A percentile compares a stretch with the other conserved stretches of the same genome.
These are phyloP conservation scores for Kernera saxatilis DNA, from an alignment of 345 rosid genomes.

Conservation along the genomic window DNA sequence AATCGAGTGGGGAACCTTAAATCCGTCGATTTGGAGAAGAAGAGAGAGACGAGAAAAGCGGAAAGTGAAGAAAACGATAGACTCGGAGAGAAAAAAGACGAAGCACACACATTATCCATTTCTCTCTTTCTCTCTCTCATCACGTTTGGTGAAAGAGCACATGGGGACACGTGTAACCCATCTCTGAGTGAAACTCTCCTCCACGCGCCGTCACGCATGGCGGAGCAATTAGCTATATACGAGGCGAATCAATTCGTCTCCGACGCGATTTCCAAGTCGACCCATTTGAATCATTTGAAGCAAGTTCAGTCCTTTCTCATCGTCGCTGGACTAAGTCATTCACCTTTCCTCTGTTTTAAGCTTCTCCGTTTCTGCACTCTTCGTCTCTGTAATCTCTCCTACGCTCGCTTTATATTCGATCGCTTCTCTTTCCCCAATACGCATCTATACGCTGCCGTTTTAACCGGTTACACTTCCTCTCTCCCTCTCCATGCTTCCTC, in stretches of 20 bases:
- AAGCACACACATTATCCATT: slow-evolving; percentile 14
- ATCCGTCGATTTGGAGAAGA: slow-evolving; percentile 20
- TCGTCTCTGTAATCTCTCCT: slow-evolving; percentile 43
- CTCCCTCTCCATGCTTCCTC: slow-evolving; percentile 34
- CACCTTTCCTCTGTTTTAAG: slow-evolving; percentile 65
- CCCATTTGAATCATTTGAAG: slow-evolving; percentile 54
- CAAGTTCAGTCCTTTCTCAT: slow-evolving; percentile 65
- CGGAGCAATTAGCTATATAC: neutral
- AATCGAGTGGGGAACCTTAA: slow-evolving; percentile 17
- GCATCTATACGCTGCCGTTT: slow-evolving; percentile 65
- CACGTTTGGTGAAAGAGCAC: slow-evolving; percentile 28
- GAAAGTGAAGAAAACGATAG: slow-evolving; percentile 23
- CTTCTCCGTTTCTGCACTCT: slow-evolving; percentile 71
- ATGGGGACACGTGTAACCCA: slow-evolving; percentile 32
- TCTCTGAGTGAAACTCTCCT: neutral
- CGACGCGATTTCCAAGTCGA: slow-evolving; percentile 42
- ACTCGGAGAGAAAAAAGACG: slow-evolving; percentile 35
- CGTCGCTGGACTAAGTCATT: slow-evolving; percentile 49
- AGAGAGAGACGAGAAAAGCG: slow-evolving; percentile 18
- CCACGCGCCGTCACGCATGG: slow-evolving; percentile 30
- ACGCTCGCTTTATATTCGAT: slow-evolving; percentile 65
- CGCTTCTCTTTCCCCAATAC: slow-evolving; percentile 46
- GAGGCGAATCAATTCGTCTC: slow-evolving; percentile 13
- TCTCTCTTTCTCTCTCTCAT: neutral
- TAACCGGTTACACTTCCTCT: slow-evolving; percentile 62